Percentiles rank a stretch among this genome's conserved stretches.
These are phyloP conservation scores for Cladorrhinum sp. DNA, from an alignment of 2,329 filamentous ascomycete species.

Conservation along the genomic window DNA sequence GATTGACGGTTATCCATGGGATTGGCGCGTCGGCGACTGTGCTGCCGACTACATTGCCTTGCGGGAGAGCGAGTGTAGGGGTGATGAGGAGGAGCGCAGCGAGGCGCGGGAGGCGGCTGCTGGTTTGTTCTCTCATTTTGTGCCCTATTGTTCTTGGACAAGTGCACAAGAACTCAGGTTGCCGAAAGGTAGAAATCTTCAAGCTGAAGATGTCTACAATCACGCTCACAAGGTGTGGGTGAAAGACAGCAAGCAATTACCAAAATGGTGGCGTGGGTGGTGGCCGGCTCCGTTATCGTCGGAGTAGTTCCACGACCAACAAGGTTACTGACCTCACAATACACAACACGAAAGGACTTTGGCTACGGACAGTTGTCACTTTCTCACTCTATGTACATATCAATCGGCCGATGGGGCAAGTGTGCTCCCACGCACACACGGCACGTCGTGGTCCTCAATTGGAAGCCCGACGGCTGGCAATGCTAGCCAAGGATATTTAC, in stretches of 20 bases:
- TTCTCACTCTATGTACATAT: background rate
- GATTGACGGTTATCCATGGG: constrained; percentile 35
- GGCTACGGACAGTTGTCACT: background rate
- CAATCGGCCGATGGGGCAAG: background rate
- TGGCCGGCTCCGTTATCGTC: background rate
- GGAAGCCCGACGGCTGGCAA: background rate
- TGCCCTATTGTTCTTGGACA: background rate
- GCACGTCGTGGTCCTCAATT: background rate
- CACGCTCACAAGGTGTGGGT: background rate
- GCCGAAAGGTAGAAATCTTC: background rate
- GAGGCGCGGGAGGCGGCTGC: constrained; percentile 4
- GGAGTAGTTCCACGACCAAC: no score
- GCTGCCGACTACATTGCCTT: constrained; percentile 6
- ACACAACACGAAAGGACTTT: background rate
- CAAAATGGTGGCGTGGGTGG: background rate
- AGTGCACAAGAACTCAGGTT: background rate
- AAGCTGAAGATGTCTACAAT: background rate
- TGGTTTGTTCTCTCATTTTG: constrained; percentile 11
- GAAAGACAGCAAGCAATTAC: background rate
- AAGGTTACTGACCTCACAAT: background rate
- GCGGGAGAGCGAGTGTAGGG: constrained; percentile 23
- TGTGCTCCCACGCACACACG: no score
- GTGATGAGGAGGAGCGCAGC: constrained; percentile 26
- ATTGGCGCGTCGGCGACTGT: constrained; percentile 10
- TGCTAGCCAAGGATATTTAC: background rate